Evolutionary conservation across 139 green algal species (phyloP), one percentile per base, ranked within the genome.

Genomic region (Chlorella sp.): DNA sequence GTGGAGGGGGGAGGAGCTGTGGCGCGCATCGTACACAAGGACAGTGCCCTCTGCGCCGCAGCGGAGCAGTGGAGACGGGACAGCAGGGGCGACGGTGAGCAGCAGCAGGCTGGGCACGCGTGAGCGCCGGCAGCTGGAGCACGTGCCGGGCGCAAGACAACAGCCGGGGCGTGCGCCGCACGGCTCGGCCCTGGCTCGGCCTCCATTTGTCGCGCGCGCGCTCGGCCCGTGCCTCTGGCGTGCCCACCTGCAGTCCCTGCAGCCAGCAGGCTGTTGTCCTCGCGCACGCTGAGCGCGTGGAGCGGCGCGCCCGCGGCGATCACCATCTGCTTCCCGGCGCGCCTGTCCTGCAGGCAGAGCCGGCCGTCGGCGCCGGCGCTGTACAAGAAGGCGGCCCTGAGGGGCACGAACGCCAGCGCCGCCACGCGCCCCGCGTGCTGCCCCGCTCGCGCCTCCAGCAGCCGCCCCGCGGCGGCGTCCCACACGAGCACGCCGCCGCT

Each of bases 1-100:
- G 56, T 59, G 29, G 25, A 73, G 29, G 19, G 79, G 79, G 43
- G 45, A 46, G 5, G 55, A 29, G 5, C 15, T n/a, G 41, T 69
- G 46, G 67, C 79, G 67, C 15, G 74, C 67, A 31, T 82, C 79
- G 45, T 79, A 85, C 29, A 85, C 35, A 4, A 63, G 41, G 15
- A 85, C 67, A 6, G 33, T 29, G 17, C 79, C 74, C 12, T 82
- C 74, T 68, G 73, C 40, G 48, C 33, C 14, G 14, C 25, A 53
- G 7, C 21, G 12, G 62, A 58, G 17, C 17, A n/a, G 29, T 36
- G 14, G 19, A 29, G 23, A 62, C 53, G 53, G 31, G 31, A 62
- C 53, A 62, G 53, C 0, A 42, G 15, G 4, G n/a, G n/a, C n/a
- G n/a, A 58, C 15, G 42, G 43, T 29, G 29, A 36, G 56, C 29